Evolutionary conservation across 2,329 filamentous ascomycete genomes (phyloP).

Genomic region (Hypoxylon sp.): DNA sequence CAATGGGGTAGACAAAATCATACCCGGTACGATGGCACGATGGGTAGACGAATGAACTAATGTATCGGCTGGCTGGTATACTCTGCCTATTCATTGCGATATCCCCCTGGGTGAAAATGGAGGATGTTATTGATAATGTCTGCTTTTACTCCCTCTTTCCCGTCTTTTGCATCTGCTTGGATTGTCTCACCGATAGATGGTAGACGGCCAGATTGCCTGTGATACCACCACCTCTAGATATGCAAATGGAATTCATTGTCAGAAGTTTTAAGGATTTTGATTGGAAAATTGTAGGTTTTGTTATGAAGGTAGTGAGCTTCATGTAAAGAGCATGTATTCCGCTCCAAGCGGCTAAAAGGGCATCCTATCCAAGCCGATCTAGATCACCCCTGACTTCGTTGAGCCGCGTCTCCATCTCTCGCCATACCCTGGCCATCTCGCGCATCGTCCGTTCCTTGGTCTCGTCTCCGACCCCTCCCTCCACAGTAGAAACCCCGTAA

Average conservation of each 20-base stretch:
- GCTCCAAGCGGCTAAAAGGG: not conserved
- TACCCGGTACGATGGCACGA: conserved; percentile 28
- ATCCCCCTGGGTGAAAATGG: conserved; percentile 15
- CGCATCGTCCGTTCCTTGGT: conserved; percentile 65
- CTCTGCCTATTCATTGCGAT: conserved; percentile 15
- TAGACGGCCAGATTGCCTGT: conserved; percentile 25
- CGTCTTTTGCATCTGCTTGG: conserved; percentile 24
- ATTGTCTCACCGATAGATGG: conserved; percentile 9
- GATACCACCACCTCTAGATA: conserved; percentile 36
- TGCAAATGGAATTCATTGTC: conserved; percentile 22
- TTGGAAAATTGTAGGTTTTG: not conserved
- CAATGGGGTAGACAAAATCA: conserved; percentile 19
- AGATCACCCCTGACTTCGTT: conserved; percentile 66
- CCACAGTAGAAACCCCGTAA: conserved; percentile 62
- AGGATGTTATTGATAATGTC: conserved; percentile 18
- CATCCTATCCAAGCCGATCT: conserved; percentile 49
- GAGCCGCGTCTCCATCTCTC: conserved; percentile 65
- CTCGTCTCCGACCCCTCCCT: conserved; percentile 49
- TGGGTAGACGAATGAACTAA: conserved; percentile 37
- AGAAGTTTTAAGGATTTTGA: not conserved
- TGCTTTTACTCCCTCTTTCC: conserved; percentile 14
- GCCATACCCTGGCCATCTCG: conserved; percentile 67
- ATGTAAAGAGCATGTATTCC: not conserved
- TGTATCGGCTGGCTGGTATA: conserved; percentile 26
- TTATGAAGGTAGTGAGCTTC: not conserved